Conservation (phyloP, 2,329 filamentous ascomycete genomes). For the Plectosphaerella sp. region DNA sequence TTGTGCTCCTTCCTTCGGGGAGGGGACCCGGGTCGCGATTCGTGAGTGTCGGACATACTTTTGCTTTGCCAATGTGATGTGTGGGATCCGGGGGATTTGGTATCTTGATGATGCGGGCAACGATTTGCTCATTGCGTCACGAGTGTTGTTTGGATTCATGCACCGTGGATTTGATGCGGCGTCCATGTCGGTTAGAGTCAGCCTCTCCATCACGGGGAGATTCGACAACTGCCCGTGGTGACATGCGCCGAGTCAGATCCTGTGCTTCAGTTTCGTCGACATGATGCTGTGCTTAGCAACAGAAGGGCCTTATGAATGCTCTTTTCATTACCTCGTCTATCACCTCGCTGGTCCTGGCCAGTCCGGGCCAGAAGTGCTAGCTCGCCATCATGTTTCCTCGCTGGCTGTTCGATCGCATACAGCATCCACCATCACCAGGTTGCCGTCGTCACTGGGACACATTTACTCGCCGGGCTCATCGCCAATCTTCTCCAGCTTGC, state of each 20-base stretch:
- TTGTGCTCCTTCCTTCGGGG: conserved; percentile 17
- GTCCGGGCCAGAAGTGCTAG: background rate
- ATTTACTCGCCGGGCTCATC: conserved; percentile 62
- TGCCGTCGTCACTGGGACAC: background rate
- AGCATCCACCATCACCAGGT: too few relatives aligned
- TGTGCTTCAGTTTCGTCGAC: background rate
- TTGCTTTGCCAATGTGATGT: conserved; percentile 2
- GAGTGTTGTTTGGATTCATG: background rate
- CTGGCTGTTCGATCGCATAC: too few relatives aligned
- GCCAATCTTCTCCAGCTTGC: conserved; percentile 91
- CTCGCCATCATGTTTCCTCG: background rate
- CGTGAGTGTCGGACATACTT: conserved; percentile 5
- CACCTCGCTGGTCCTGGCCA: background rate
- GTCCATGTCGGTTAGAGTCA: too few relatives aligned
- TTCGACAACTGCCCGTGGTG: too few relatives aligned
- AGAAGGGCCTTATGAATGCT: background rate
- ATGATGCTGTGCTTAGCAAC: too few relatives aligned
- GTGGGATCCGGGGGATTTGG: conserved; percentile 8
- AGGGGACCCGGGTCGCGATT: background rate
- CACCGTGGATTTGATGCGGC: background rate
- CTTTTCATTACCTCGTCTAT: background rate
- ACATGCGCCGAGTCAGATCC: too few relatives aligned
- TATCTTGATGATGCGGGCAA: background rate
- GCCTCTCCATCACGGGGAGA: too few relatives aligned
- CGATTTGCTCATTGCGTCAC: background rate